A percentile compares a stretch with the other conserved stretches of the same genome.
phyloP scores from a whole-genome alignment of 305 asterid species.

The Fraxinus albicans region DNA sequence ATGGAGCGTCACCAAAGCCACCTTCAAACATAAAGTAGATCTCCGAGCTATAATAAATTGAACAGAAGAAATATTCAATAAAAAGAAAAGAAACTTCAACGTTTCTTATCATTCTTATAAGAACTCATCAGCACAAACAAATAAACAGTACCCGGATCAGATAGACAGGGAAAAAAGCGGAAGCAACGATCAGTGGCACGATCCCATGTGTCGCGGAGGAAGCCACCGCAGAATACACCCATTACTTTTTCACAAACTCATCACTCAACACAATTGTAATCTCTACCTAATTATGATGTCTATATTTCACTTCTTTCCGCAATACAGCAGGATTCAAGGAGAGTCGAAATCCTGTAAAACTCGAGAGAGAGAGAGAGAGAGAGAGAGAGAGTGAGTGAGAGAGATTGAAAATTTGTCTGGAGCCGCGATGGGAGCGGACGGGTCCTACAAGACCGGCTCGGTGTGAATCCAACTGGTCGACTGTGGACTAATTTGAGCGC shows the following conservation, averaged over 20 bases:
- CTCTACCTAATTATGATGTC: constrained; percentile 19
- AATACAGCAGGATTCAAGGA: background rate
- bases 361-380: background rate
- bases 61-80: constrained; percentile 1
- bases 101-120: background rate
- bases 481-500: background rate
- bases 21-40: constrained; percentile 66
- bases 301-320: background rate
- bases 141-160: constrained; percentile 72
- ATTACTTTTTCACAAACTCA: constrained; percentile 42
- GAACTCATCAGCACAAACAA: constrained; percentile 14
- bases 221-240: constrained; percentile 57
- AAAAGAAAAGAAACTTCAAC: background rate
- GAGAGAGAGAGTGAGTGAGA: background rate
- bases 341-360: background rate
- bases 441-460: background rate
- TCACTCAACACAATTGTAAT: constrained; percentile 23
- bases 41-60: constrained; percentile 61
- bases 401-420: background rate
- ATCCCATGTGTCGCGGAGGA: constrained; percentile 48
- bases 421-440: background rate
- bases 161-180: constrained; percentile 74
- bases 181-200: constrained; percentile 72
- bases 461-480: background rate
- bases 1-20: constrained; percentile 78